phyloP scores from a whole-genome alignment of 352 stramenopile species.

The Phytopythium aichiense region DNA sequence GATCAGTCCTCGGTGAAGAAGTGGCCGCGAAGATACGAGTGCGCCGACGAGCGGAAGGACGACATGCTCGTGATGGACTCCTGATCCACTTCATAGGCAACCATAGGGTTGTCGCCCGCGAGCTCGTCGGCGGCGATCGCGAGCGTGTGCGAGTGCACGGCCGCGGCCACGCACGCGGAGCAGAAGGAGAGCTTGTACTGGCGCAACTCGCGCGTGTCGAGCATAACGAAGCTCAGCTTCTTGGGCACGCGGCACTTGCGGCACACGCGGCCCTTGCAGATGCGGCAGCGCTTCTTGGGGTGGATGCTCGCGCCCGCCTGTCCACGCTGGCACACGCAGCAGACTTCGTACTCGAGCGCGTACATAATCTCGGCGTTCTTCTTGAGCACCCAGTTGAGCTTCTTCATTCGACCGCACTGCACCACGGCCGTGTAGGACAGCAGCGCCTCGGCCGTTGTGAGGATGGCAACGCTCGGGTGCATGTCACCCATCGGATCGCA shows the following conservation, averaged over 20 bases:
- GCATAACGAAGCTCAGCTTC: constrained; percentile 22
- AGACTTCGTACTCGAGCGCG: constrained; percentile 15
- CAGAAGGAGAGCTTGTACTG: constrained; percentile 27
- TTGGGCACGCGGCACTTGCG: constrained; percentile 20
- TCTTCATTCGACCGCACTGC: constrained; percentile 30
- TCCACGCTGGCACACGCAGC: constrained; percentile 21
- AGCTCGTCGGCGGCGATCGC: constrained; percentile 21
- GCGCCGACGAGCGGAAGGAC: constrained; percentile 19
- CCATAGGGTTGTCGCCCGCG: constrained; percentile 19
- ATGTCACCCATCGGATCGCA: constrained; percentile 25
- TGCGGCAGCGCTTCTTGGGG: constrained; percentile 22
- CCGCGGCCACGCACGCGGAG: constrained; percentile 13
- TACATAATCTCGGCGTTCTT: constrained; percentile 22
- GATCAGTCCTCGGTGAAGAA: constrained; percentile 15
- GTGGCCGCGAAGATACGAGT: constrained; percentile 17
- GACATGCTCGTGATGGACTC: constrained; percentile 26
- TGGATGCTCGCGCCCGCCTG: constrained; percentile 8
- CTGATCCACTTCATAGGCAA: constrained; percentile 24
- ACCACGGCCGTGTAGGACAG: constrained; percentile 22
- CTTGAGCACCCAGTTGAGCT: constrained; percentile 29
- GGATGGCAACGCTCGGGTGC: constrained; percentile 20
- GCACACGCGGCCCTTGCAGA: constrained; percentile 27
- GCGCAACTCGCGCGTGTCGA: constrained; percentile 13
- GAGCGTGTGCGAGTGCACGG: constrained; percentile 11
- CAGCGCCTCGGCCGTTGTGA: constrained; percentile 24